Conservation (phyloP, 2,329 filamentous ascomycete species). For the Colletotrichum graminicola region DNA sequence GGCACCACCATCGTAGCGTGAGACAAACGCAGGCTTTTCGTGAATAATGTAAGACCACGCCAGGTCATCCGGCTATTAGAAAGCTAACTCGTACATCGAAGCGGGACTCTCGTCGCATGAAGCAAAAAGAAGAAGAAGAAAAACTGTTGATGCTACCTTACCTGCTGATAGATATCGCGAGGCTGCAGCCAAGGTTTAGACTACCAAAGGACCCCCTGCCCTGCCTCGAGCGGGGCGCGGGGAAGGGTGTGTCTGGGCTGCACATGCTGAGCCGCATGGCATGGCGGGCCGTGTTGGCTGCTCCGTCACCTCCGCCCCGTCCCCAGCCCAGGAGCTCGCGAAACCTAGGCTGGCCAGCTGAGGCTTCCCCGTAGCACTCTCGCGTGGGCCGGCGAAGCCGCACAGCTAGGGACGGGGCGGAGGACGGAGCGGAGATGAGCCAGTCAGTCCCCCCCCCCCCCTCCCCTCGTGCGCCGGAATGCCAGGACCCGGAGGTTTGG, state of each 20-base stretch:
- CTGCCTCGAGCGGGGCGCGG: neutral
- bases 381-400: neutral
- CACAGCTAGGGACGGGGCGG: neutral
- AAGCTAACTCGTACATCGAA: neutral
- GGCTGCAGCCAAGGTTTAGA: too few relatives aligned
- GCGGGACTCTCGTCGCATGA: neutral
- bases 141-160: neutral
- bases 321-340: neutral
- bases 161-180: neutral
- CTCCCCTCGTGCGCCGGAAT: conserved; percentile 4
- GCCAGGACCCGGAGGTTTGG: neutral
- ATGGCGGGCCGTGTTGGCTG: too few relatives aligned
- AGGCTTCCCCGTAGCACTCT: too few relatives aligned
- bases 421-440: neutral
- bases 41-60: neutral
- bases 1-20: neutral
- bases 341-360: neutral
- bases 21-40: neutral
- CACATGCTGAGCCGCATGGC: too few relatives aligned
- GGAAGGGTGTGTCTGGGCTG: neutral
- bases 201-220: too few relatives aligned
- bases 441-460: too few relatives aligned
- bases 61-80: too few relatives aligned
- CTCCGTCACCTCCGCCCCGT: too few relatives aligned
- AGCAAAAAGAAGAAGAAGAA: neutral